Percentiles rank a stretch among this genome's conserved stretches.
Conservation (phyloP, 192 early-diverging fungal species). For the Powellomyces hirtus region DNA sequence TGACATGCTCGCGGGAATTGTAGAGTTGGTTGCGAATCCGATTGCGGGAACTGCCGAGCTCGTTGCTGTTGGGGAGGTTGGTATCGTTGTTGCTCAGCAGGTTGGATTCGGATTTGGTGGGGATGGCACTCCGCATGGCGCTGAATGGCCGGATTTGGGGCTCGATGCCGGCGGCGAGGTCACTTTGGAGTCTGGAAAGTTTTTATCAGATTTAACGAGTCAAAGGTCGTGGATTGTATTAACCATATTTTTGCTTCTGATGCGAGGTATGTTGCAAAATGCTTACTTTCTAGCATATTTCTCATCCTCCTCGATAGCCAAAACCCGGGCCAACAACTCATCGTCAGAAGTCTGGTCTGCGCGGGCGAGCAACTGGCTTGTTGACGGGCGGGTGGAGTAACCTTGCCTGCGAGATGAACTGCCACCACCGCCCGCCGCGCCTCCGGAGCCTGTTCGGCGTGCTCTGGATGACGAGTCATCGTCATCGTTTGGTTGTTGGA, state of each 20-base stretch:
- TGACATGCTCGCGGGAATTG: slow-evolving; percentile 15
- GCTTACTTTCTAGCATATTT: slow-evolving; percentile 29
- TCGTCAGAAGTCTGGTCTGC: slow-evolving; percentile 21
- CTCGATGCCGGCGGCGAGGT: slow-evolving; percentile 18
- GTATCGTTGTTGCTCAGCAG: no score
- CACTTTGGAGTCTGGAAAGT: slow-evolving; percentile 10
- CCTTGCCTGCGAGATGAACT: no score
- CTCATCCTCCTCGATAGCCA: slow-evolving; percentile 29
- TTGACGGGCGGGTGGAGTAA: not conserved
- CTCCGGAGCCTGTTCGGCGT: no score
- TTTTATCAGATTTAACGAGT: no score
- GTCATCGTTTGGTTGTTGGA: no score
- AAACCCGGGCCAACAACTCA: slow-evolving; percentile 25
- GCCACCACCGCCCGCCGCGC: no score
- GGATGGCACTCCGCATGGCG: not conserved
- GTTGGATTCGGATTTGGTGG: slow-evolving; percentile 8
- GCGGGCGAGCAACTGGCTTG: slow-evolving; percentile 7
- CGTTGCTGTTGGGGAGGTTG: no score
- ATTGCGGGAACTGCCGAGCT: no score
- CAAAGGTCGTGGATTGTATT: no score
- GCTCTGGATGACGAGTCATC: no score
- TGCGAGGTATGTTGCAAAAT: not conserved
- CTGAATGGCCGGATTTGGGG: slow-evolving; percentile 15
- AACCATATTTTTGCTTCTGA: no score
- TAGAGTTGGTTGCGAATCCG: no score